These are phyloP conservation scores for Kingdonia uniflora DNA, from an alignment of 164 flowering plant species.

Conservation along the genomic window DNA sequence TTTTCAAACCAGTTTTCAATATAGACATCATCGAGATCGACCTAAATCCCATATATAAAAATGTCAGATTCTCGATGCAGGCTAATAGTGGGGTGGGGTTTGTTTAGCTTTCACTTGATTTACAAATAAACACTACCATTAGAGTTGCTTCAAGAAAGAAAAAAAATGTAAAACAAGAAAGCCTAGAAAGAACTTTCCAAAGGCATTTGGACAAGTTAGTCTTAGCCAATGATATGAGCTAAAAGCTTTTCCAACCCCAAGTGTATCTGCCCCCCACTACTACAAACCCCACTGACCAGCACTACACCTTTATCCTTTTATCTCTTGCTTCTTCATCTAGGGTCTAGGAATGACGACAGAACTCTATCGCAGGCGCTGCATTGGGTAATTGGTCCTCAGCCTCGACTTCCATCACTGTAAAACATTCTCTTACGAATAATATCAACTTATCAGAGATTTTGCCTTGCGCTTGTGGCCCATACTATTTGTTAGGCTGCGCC, in stretches of 20 bases:
- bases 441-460: too few relatives aligned
- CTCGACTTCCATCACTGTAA: too few relatives aligned
- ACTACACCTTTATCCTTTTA: too few relatives aligned
- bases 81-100: background rate
- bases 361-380: too few relatives aligned
- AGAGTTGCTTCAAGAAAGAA: background rate
- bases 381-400: too few relatives aligned
- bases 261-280: too few relatives aligned
- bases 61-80: background rate
- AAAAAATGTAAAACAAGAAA: slow-evolving; percentile 12
- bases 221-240: slow-evolving; percentile 56
- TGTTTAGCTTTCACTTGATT: background rate
- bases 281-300: too few relatives aligned
- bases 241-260: slow-evolving; percentile 22
- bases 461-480: too few relatives aligned
- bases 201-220: slow-evolving; percentile 59
- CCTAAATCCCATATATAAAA: background rate
- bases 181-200: slow-evolving; percentile 49
- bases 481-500: too few relatives aligned
- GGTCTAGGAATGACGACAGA: too few relatives aligned
- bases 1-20: background rate
- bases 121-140: background rate
- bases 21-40: background rate
- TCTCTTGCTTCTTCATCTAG: too few relatives aligned
- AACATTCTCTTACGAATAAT: too few relatives aligned